A percentile compares a stretch with the other conserved stretches of the same genome.
Conservation (phyloP, 441 rosid genomes). For the Euphorbia celastroides region DNA sequence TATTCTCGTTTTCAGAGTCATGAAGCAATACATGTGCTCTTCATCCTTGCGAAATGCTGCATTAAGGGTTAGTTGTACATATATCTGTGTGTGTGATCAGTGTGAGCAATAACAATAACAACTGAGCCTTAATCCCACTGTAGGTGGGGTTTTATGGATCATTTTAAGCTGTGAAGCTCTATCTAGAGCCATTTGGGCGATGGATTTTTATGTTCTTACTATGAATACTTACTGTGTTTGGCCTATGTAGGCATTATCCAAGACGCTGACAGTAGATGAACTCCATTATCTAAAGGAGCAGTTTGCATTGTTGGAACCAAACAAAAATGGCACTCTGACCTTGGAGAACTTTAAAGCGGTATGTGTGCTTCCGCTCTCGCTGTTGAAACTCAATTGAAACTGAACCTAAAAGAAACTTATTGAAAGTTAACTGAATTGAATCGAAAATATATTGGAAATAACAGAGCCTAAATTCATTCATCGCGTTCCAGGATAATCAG, state of each 20-base stretch:
- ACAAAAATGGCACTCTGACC: slow-evolving; percentile 52
- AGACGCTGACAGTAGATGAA: slow-evolving; percentile 66
- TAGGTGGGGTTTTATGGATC: too few species aligned
- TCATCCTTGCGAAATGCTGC: slow-evolving; percentile 90
- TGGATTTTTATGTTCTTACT: not conserved
- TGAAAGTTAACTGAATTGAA: too few species aligned
- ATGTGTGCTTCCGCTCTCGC: slow-evolving; percentile 13
- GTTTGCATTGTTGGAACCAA: slow-evolving; percentile 67
- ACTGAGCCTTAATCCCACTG: too few species aligned
- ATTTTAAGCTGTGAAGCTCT: too few species aligned
- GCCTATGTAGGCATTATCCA: slow-evolving; percentile 69
- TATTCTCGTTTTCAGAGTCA: slow-evolving; percentile 60
- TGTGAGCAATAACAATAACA: too few species aligned
- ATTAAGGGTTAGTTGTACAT: too few species aligned
- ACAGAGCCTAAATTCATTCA: too few species aligned
- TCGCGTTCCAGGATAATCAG: not conserved
- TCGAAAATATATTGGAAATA: too few species aligned
- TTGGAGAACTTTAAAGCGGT: slow-evolving; percentile 67
- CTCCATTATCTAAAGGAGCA: slow-evolving; percentile 58
- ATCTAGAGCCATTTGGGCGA: not conserved
- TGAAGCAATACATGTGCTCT: slow-evolving; percentile 74
- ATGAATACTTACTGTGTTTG: slow-evolving; percentile 5
- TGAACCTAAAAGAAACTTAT: too few species aligned
- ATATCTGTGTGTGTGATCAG: slow-evolving; percentile 23
- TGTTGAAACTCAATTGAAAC: too few species aligned